These are phyloP conservation scores for Camelina neglecta DNA, from an alignment of 345 rosid genomes.

Conservation along the genomic window DNA sequence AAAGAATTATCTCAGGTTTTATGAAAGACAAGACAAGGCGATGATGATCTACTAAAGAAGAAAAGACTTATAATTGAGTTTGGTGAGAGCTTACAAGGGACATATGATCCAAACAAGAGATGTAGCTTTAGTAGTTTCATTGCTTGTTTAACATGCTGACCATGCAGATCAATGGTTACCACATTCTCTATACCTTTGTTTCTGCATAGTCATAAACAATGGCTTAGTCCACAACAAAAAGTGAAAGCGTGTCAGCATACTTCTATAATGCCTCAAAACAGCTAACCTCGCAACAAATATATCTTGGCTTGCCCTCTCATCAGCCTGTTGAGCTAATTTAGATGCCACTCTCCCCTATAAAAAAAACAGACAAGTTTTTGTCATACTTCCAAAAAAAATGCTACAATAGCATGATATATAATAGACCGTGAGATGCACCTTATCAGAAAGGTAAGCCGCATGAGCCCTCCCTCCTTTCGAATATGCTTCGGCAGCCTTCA, in stretches of 20 bases:
- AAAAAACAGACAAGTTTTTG: constrained; percentile 21
- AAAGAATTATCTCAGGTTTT: background rate
- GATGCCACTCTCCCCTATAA: constrained; percentile 63
- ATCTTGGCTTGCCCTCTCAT: constrained; percentile 84
- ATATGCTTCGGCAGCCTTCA: constrained; percentile 81
- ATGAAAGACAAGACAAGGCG: background rate
- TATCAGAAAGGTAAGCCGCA: constrained; percentile 82
- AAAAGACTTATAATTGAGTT: background rate
- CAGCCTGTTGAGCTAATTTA: constrained; percentile 70
- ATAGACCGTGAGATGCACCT: constrained; percentile 54
- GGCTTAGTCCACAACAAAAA: constrained; percentile 37
- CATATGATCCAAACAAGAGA: constrained; percentile 68
- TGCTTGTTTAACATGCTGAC: constrained; percentile 93
- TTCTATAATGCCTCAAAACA: constrained; percentile 8
- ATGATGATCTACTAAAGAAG: background rate
- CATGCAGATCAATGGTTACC: constrained; percentile 91
- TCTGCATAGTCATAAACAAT: constrained; percentile 53
- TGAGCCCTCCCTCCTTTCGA: constrained; percentile 66
- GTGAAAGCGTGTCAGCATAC: background rate
- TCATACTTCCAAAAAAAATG: background rate
- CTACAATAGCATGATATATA: constrained; percentile 2
- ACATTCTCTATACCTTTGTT: constrained; percentile 80
- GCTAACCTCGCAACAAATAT: constrained; percentile 86
- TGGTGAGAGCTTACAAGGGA: constrained; percentile 62
- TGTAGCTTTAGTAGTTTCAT: constrained; percentile 77